These are phyloP conservation scores for Colletotrichum salicis DNA, from an alignment of 2,329 filamentous ascomycete genomes.

Conservation along the genomic window DNA sequence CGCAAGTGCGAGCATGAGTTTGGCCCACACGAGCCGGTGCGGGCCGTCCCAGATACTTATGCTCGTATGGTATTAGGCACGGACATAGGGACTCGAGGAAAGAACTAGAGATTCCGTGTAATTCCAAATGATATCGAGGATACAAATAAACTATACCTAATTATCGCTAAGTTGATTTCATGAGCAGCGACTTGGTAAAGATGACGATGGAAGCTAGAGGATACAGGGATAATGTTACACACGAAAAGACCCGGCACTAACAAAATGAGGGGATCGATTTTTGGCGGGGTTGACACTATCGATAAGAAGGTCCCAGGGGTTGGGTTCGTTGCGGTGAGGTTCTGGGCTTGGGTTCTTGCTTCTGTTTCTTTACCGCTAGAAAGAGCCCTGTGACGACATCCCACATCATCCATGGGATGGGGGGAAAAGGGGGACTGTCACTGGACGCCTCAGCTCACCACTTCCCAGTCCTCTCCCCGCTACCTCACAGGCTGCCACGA, in stretches of 20 bases:
- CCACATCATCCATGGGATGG: neutral
- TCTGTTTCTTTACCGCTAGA: slow-evolving; percentile 1
- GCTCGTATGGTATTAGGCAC: neutral
- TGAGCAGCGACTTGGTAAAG: neutral
- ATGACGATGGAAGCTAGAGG: neutral
- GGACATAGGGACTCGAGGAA: neutral
- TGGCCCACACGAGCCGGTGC: neutral
- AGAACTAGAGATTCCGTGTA: neutral
- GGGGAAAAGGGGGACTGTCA: neutral
- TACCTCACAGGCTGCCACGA: neutral
- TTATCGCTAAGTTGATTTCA: no score
- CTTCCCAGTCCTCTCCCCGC: neutral
- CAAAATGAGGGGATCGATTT: slow-evolving; percentile 1
- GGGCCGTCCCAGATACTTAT: neutral
- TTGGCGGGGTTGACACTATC: slow-evolving; percentile 8
- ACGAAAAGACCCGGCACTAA: neutral
- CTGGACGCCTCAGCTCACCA: neutral
- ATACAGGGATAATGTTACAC: neutral
- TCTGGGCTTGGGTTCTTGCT: neutral
- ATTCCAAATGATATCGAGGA: no score
- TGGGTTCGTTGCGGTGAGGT: neutral
- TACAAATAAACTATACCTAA: no score
- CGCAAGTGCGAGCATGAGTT: slow-evolving; percentile 1
- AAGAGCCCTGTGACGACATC: slow-evolving; percentile 19
- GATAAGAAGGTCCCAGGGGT: neutral